Evolutionary conservation across 2,329 filamentous ascomycete genomes (phyloP), one percentile per base, ranked within the genome.

Genomic region (Periconia macrospinosa): DNA sequence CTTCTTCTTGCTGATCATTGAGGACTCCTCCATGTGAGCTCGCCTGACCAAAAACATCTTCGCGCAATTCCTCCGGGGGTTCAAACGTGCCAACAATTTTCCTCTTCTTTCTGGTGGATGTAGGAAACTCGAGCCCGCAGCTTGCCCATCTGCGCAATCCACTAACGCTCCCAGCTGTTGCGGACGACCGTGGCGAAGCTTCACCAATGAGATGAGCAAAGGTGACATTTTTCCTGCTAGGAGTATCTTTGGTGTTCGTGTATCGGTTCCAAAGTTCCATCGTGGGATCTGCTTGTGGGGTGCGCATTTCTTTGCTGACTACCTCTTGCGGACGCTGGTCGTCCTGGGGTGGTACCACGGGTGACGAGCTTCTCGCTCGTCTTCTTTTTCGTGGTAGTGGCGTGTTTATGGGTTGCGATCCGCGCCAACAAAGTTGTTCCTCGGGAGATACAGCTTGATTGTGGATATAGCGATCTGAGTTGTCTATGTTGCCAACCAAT

Each of bases 401-500:
- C 18, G 78, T 75, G 37, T 71, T 70, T 8, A 73, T 67, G 6
- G 76, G 76, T 57, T 77, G 78, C 13, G 78, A 77, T 14, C 70
- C 69, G 41, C 84, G 80, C 85, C 85, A 87, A 46, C 79, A 78
- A 43, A 87, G 76, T 62, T 84, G 81, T 57, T 87, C 85, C 57
- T 85, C 81, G 0, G 84, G 85, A 1, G 84, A 85, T 17, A 76
- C 67, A n/a, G 76, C 70, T 18, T 79, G 75, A 48, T 75, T 76
- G 23, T 75, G 73, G n/a, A 75, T 74, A 53, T 76, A 75, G 59
- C 76, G 79, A 37, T 78, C 75, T 10, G 77, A 77, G 62, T 85
- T 82, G 66, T 86, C 84, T 45, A 79, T 79, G 65, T 85, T 84
- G 57, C 83, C 83, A 44, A 87, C 83, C 30, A 87, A 73, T 56